phyloP scores from a whole-genome alignment of 352 stramenopile species.

The Phytophthora kernoviae region DNA sequence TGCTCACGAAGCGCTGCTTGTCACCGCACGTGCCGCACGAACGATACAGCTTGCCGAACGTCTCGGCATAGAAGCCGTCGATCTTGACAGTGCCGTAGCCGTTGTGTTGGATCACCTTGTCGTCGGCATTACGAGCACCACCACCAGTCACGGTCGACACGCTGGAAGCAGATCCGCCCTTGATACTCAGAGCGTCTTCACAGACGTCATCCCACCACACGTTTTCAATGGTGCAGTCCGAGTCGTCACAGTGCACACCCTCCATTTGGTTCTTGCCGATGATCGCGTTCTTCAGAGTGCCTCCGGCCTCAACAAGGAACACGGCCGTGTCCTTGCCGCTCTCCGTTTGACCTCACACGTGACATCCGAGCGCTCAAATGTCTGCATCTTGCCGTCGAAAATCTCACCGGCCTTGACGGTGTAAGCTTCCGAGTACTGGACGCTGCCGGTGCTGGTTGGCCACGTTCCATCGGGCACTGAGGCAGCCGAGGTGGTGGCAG shows the following conservation, averaged over 20 bases:
- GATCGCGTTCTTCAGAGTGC: slow-evolving; percentile 58
- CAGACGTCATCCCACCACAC: slow-evolving; percentile 63
- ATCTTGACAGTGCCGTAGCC: slow-evolving; percentile 44
- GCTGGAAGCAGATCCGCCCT: slow-evolving; percentile 36
- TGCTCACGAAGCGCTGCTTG: slow-evolving; percentile 40
- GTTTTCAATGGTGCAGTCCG: slow-evolving; percentile 53
- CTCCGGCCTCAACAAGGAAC: slow-evolving; percentile 49
- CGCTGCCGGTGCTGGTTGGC: slow-evolving; percentile 22
- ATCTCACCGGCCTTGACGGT: slow-evolving; percentile 39
- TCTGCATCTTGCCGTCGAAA: slow-evolving; percentile 64
- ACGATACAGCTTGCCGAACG: slow-evolving; percentile 53
- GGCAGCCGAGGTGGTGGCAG: slow-evolving; percentile 9
- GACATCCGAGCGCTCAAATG: slow-evolving; percentile 56
- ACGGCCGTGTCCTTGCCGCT: slow-evolving; percentile 28
- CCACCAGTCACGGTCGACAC: slow-evolving; percentile 41
- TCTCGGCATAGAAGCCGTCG: slow-evolving; percentile 50
- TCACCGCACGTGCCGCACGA: slow-evolving; percentile 48
- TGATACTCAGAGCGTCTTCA: slow-evolving; percentile 50
- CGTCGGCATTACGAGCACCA: slow-evolving; percentile 44
- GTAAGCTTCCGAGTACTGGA: slow-evolving; percentile 33
- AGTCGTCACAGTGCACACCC: slow-evolving; percentile 48
- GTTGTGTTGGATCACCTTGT: slow-evolving; percentile 64
- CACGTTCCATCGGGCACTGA: slow-evolving; percentile 30
- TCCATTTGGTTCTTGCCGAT: slow-evolving; percentile 53
- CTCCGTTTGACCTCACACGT: slow-evolving; percentile 38